Conservation (phyloP, 2,329 filamentous ascomycete species). For the Nectriaceae sp. region DNA sequence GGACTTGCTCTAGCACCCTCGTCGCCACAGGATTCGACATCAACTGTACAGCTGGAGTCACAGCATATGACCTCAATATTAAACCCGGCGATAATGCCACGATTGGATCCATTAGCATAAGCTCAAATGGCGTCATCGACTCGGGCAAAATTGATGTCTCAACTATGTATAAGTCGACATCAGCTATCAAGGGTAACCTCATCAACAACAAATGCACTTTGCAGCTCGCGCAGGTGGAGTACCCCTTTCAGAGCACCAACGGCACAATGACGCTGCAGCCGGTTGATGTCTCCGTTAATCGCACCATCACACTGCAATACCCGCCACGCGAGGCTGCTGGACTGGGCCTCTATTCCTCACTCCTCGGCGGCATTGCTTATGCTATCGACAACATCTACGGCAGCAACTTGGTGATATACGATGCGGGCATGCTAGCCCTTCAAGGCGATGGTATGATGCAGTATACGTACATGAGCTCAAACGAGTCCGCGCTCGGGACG, state of each 20-base stretch:
- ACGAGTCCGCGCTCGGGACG: conserved; percentile 1
- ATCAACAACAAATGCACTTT: conserved; percentile 7
- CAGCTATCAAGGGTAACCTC: not conserved
- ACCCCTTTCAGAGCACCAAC: conserved; percentile 3
- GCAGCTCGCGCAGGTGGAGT: conserved; percentile 4
- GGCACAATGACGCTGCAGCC: conserved; percentile 3
- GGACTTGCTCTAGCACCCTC: conserved; percentile 4
- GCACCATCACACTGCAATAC: not conserved
- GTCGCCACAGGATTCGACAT: conserved; percentile 7
- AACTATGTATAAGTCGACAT: conserved; percentile 3
- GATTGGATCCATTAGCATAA: conserved; percentile 1
- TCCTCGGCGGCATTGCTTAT: conserved; percentile 7
- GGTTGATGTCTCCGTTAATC: not conserved
- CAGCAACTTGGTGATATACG: conserved; percentile 3
- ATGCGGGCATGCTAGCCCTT: conserved; percentile 1
- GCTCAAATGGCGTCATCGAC: not conserved
- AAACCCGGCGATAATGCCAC: not conserved
- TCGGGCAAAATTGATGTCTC: not conserved
- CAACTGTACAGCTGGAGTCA: not conserved
- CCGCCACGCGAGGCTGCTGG: conserved; percentile 1
- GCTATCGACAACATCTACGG: conserved; percentile 1
- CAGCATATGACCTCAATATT: not conserved
- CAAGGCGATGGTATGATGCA: conserved; percentile 1
- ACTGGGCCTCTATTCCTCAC: not conserved
- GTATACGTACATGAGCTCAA: conserved; percentile 11